Evolutionary conservation across 768 basidiomycete species (phyloP), one percentile per base, ranked within the genome.

Genomic region (Boletales sp.): DNA sequence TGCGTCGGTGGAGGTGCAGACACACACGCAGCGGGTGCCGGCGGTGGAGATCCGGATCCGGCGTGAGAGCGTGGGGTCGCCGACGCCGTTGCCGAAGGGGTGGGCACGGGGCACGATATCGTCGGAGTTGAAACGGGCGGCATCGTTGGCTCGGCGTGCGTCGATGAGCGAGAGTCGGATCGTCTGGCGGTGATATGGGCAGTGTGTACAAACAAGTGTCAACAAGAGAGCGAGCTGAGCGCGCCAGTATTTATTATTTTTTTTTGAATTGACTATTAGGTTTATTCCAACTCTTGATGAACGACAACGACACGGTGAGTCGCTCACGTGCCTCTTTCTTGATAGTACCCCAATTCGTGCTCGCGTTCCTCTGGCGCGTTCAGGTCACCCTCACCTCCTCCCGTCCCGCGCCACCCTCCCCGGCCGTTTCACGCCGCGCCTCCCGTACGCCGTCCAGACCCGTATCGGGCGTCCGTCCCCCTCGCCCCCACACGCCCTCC

Each of bases 381-480:
- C 21, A 21, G 21, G 65, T 60, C 43, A 67, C 40, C 44, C 77
- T 72, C 53, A 71, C 71, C 1, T 75, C 77, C 12, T 75, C 74
- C 1, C 79, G 83, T 5, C 82, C 81, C 32, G 83, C 83, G 0
- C 83, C 84, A 0, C 78, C 78, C 5, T 84, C 81, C 2, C 83
- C 83, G 14, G 78, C 73, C 0, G 49, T 72, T 5, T 81, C 80
- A 0, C 75, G 80, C 33, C 51, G 70, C 50, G 46, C 67, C 42
- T 76, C 76, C 11, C 59, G 68, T 17, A 4, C 50, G 12, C 47
- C 61, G 8, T 66, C 65, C 10, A 55, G 64, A 33, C 60, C 61
- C 0, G 11, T 32, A 0, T 66, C 64, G 1, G 50, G 46, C 12
- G 3, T 47, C 4, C 44, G 21, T 21, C 21, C 21, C 2, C 21